Evolutionary conservation across 1,139 yeast genomes (phyloP).

Genomic region (Scheffersomyces insectosa): DNA sequence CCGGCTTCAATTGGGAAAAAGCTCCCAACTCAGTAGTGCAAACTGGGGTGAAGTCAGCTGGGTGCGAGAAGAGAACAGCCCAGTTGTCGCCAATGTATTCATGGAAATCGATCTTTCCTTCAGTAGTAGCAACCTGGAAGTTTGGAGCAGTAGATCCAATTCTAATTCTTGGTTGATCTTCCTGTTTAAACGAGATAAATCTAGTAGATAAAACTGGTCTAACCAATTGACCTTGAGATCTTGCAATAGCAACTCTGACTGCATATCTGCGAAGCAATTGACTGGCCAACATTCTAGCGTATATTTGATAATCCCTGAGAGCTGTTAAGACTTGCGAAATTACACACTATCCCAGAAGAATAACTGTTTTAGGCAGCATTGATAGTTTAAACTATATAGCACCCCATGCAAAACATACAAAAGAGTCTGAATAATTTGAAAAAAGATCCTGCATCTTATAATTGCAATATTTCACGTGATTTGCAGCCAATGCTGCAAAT

Average conservation of each 20-base stretch:
- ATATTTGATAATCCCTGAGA: background rate
- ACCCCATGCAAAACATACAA: too few relatives aligned
- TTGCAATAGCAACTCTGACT: conserved; percentile 5
- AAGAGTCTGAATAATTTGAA: too few relatives aligned
- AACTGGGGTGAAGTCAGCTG: conserved; percentile 93
- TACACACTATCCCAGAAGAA: background rate
- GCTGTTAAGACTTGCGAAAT: conserved; percentile 10
- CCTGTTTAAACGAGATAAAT: conserved; percentile 52
- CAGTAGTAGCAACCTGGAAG: conserved; percentile 71
- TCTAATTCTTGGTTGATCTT: conserved; percentile 69
- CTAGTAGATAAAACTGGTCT: conserved; percentile 17
- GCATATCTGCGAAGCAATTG: conserved; percentile 10
- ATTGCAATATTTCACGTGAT: conserved; percentile 18
- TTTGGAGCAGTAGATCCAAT: conserved; percentile 77
- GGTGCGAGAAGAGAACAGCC: conserved; percentile 86
- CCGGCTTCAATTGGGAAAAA: conserved; percentile 80
- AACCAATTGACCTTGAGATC: conserved; percentile 4
- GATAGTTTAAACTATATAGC: too few relatives aligned
- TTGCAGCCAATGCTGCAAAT: too few relatives aligned
- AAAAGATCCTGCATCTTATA: conserved; percentile 1
- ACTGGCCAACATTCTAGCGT: conserved; percentile 13
- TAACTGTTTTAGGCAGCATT: too few relatives aligned
- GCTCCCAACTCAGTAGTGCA: conserved; percentile 96
- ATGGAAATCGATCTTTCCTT: conserved; percentile 75
- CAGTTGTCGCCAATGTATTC: conserved; percentile 73